Percentiles rank a stretch among this genome's conserved stretches.
Conservation (phyloP, 1,284 basidiomycete species). For the Hemileia vastatrix region DNA sequence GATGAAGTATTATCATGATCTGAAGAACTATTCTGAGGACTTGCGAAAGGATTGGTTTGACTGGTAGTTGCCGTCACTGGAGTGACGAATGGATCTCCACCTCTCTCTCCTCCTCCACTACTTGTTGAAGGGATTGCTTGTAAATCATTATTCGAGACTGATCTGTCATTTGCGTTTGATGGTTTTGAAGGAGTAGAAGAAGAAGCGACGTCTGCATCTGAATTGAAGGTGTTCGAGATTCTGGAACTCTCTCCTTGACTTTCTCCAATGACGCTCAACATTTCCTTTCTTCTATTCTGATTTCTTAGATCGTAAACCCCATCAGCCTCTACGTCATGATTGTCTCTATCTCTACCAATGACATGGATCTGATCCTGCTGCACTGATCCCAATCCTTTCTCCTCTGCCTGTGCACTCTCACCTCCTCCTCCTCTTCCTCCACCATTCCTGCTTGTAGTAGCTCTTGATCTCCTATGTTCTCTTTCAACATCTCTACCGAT, state of each 20-base stretch:
- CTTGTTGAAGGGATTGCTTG: too few species aligned
- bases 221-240: not conserved
- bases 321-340: not conserved
- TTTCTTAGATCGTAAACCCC: not conserved
- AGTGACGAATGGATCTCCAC: too few species aligned
- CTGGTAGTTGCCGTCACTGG: too few species aligned
- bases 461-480: not conserved
- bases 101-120: too few species aligned
- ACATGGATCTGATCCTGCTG: not conserved
- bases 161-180: too few species aligned
- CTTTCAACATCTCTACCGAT: too few species aligned
- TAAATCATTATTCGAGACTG: too few species aligned
- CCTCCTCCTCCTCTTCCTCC: not conserved
- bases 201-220: too few species aligned
- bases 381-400: not conserved
- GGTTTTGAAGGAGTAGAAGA: too few species aligned
- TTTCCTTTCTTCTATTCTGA: not conserved
- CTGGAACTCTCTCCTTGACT: not conserved
- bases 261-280: not conserved
- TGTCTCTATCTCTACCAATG: not conserved
- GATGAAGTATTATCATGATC: too few species aligned
- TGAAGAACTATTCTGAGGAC: too few species aligned
- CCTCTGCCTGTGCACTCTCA: not conserved
- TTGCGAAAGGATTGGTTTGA: too few species aligned
- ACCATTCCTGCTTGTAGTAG: not conserved